A percentile compares a stretch with the other conserved stretches of the same genome.
These are phyloP conservation scores for Hyaloscypha finlandica DNA, from an alignment of 495 filamentous ascomycete species.

Conservation along the genomic window DNA sequence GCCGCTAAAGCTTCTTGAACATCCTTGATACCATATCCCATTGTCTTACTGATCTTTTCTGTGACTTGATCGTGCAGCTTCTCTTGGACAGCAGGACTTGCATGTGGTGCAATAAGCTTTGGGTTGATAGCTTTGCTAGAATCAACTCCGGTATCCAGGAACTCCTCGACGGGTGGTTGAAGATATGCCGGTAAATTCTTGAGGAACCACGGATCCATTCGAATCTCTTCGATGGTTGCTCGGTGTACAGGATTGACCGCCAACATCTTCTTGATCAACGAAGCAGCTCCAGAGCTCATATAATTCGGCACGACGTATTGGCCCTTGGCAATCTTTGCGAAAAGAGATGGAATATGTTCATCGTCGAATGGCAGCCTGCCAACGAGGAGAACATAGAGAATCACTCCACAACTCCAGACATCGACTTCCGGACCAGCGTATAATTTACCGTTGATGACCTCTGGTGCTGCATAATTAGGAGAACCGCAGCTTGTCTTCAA, in stretches of 20 bases:
- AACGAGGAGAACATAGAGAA: constrained; percentile 91
- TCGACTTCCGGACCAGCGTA: constrained; percentile 98
- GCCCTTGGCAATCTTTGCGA: constrained; percentile 87
- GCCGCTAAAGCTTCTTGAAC: constrained; percentile 90
- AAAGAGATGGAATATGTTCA: constrained; percentile 86
- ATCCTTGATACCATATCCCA: constrained; percentile 95
- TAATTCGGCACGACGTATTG: constrained; percentile 87
- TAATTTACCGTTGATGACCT: constrained; percentile 96
- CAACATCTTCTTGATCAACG: constrained; percentile 89
- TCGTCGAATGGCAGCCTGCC: constrained; percentile 95
- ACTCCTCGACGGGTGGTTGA: constrained; percentile 87
- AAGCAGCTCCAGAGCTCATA: constrained; percentile 80
- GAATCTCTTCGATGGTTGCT: constrained; percentile 90
- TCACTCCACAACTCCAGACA: constrained; percentile 99
- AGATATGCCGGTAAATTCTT: constrained; percentile 84
- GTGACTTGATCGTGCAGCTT: constrained; percentile 90
- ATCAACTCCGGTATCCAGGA: constrained; percentile 89
- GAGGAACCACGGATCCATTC: constrained; percentile 92
- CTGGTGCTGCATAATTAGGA: constrained; percentile 96
- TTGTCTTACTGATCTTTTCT: constrained; percentile 92
- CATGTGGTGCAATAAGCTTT: constrained; percentile 72
- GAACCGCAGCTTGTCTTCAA: constrained; percentile 98
- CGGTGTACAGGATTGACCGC: constrained; percentile 92
- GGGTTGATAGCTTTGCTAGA: constrained; percentile 85
- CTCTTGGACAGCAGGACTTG: constrained; percentile 74